A percentile compares a stretch with the other conserved stretches of the same genome.
These are phyloP conservation scores for Tillandsia fasciculata DNA, from an alignment of 176 grass and related monocot species.

Conservation along the genomic window DNA sequence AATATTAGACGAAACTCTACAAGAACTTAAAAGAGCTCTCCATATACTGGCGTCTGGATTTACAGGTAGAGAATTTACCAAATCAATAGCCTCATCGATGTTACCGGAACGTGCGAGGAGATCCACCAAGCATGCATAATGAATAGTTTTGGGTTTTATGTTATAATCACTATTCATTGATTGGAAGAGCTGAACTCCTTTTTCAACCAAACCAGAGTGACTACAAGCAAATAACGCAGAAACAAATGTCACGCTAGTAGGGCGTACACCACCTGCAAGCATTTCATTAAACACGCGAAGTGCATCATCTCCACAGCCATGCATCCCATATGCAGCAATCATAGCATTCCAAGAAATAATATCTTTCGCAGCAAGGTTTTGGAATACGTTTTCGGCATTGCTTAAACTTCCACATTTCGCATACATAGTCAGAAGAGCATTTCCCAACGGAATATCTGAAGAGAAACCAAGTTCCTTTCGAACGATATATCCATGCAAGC, in stretches of 20 bases:
- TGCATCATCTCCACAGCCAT: constrained; percentile 21
- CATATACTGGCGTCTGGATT: constrained; percentile 18
- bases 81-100: constrained; percentile 8
- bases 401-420: constrained; percentile 22
- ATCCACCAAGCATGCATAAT: constrained; percentile 21
- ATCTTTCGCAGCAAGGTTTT: constrained; percentile 1
- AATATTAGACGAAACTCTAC: not conserved
- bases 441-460: constrained; percentile 6
- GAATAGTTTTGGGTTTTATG: constrained; percentile 11
- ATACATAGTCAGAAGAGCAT: constrained; percentile 24
- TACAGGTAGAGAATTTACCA: constrained; percentile 8
- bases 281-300: constrained; percentile 8
- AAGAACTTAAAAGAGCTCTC: constrained; percentile 19
- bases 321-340: constrained; percentile 25
- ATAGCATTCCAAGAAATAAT: constrained; percentile 24
- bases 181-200: constrained; percentile 17
- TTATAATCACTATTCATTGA: constrained; percentile 11
- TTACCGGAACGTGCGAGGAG: constrained; percentile 19
- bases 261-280: not conserved
- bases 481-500: constrained; percentile 17
- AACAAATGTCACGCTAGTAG: constrained; percentile 17
- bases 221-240: constrained; percentile 18
- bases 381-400: constrained; percentile 12
- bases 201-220: constrained; percentile 17
- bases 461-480: constrained; percentile 14